Evolutionary conservation across 2,329 filamentous ascomycete genomes (phyloP), one percentile per base, ranked within the genome.

Genomic region (Dryadomyces quercivorus): DNA sequence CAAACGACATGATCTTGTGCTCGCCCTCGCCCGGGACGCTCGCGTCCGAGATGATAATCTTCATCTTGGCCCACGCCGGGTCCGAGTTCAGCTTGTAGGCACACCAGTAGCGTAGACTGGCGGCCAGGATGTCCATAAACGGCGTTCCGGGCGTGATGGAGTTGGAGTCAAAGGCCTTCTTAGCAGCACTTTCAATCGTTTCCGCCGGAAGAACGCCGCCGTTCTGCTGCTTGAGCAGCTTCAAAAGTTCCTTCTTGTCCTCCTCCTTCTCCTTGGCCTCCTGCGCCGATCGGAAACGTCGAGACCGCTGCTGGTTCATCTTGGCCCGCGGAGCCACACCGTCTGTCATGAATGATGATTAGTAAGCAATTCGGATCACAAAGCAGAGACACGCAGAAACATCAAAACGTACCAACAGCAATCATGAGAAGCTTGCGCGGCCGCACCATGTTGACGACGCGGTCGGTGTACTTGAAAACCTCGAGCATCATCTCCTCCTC

Each of bases 401-500:
- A n/a, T 31, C 4, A 43, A 20, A 60, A 72, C 82, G 63, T 76
- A 91, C 86, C 87, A 67, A 98, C 91, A 64, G 93, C 93, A 65
- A 98, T 96, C 87, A 97, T 93, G 55, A 98, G 79, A 50, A 98
- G 74, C 72, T 96, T 97, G 62, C 93, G 84, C 10, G 93, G 93
- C 57, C 93, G 87, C 60, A 95, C 92, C 92, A 98, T 98, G 68
- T 95, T 96, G 61, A 98, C 88, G 22, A 98, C 91, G 57, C 93
- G 86, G 66, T 98, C 91, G n/a, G 93, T 98, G 70, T 98, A 98
- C 66, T 86, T 88, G 76, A 98, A 98, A 58, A 98, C 84, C 66
- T 94, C 94, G 63, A 96, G 69, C 93, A 98, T 98, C 93, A 98
- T 98, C 72, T 97, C 93, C 68, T 95, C 89, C 73, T 98, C 93